Conservation (phyloP, 108 stramenopile species). For the Licmophora abbreviata region DNA sequence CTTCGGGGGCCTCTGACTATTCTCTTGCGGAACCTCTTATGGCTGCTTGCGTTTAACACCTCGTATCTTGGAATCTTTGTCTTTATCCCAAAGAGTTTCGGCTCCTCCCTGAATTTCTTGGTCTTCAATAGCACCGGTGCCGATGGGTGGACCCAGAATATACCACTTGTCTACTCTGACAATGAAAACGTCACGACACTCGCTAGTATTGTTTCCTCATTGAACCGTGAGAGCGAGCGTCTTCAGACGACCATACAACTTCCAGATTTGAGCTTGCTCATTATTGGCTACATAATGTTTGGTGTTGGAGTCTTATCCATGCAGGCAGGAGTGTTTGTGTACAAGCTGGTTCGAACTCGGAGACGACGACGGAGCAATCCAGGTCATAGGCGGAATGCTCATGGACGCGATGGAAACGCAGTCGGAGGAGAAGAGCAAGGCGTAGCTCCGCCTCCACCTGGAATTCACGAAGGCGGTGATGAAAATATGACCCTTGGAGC, state of each 20-base stretch:
- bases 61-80: slow-evolving; percentile 87
- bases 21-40: slow-evolving; percentile 76
- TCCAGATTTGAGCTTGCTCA: not conserved
- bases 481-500: slow-evolving; percentile 4
- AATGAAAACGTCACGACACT: slow-evolving; percentile 17
- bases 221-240: not conserved
- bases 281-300: slow-evolving; percentile 6
- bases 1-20: slow-evolving; percentile 80
- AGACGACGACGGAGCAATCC: too few species aligned
- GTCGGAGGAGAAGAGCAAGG: not conserved
- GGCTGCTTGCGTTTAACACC: slow-evolving; percentile 89
- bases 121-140: slow-evolving; percentile 21
- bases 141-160: slow-evolving; percentile 9
- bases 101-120: slow-evolving; percentile 25
- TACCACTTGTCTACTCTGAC: slow-evolving; percentile 22
- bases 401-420: not conserved
- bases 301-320: not conserved
- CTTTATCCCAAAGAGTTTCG: slow-evolving; percentile 73
- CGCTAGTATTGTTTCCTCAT: not conserved
- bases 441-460: not conserved
- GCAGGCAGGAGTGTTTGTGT: not conserved
- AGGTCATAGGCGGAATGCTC: too few species aligned
- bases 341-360: not conserved
- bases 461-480: not conserved
- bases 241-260: slow-evolving; percentile 1